Base-by-base conservation (phyloP, 495 filamentous ascomycete genomes). In the Extremus antarcticus region DNA sequence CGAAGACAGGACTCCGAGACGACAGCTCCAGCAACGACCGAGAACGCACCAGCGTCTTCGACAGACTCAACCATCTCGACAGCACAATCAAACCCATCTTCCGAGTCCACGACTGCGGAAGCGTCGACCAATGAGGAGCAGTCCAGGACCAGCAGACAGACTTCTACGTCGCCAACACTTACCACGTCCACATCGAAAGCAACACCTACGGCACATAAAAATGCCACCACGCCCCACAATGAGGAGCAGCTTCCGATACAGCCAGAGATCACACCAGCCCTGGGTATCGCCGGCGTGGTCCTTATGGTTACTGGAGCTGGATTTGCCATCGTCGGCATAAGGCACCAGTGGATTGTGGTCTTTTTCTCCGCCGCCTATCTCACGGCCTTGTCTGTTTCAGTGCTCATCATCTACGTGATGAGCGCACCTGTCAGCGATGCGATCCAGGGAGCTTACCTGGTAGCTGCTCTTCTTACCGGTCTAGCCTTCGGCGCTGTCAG, bases 381-480 rank as follows among this genome's bases (percentile, higher is more conserved):
- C 13, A 75, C 78, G 16, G 79, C 81, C 57, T 70, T 96, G 25
- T 79, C 85, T 13, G 84, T 90, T 4, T 83, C 85, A 0, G 77
- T 95, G 20, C 70, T 97, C 9, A 90, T 97, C 56, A 68, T 92
- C 43, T 97, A 96, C 64, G 85, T 96, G 46, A 92, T 91, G 84
- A 83, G 75, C 48, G 85, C 83, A 1, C 90, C 91, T 0, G 79
- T 94, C 46, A 76, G 71, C 56, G 71, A 85, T 62, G 88, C 80
- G 0, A 74, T 95, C 8, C 87, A 95, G 68, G 91, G 90, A 40
- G 91, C 83, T 24, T 96, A 92, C 65, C 78, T 97, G 21, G 87
- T 92, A 2, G 91, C 89, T 10, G 81, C 78, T 16, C 76, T 83
- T 38, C 71, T 88, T 55, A 85, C 90, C 3, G 90, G 90, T 3